These are phyloP conservation scores for Kuraishia borneana DNA, from an alignment of 805 yeast genomes.

Conservation along the genomic window DNA sequence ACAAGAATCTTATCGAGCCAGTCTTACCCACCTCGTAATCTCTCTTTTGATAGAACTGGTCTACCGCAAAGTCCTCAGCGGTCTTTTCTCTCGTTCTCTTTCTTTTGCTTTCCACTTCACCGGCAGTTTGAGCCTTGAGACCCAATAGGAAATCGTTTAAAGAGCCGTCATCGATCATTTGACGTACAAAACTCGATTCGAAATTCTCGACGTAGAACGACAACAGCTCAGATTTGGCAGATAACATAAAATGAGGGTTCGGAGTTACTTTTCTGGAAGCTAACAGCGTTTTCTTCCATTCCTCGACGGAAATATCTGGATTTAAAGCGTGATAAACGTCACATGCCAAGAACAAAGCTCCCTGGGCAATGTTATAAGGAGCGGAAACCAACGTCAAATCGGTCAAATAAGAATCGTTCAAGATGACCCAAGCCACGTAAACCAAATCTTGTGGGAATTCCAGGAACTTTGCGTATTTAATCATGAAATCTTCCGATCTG, in stretches of 20 bases:
- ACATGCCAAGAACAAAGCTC: conserved; percentile 46
- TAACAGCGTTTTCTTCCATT: background rate
- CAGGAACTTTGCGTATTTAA: conserved; percentile 46
- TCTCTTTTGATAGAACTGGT: conserved; percentile 16
- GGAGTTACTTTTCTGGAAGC: conserved; percentile 2
- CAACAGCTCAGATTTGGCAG: conserved; percentile 11
- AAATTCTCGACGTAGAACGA: conserved; percentile 19
- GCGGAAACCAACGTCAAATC: conserved; percentile 62
- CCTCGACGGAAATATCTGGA: background rate
- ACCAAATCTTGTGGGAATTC: conserved; percentile 34
- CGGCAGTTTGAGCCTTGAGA: conserved; percentile 1
- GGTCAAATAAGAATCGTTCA: conserved; percentile 64
- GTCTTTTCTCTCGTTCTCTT: background rate
- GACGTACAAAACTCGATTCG: conserved; percentile 11
- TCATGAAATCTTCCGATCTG: conserved; percentile 53
- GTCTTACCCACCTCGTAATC: conserved; percentile 18
- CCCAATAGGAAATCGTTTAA: conserved; percentile 2
- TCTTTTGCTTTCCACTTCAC: background rate
- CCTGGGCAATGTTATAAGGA: conserved; percentile 65
- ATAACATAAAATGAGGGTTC: conserved; percentile 1
- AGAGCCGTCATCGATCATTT: background rate
- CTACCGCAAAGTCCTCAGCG: conserved; percentile 6
- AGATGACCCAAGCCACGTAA: conserved; percentile 59
- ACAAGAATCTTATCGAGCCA: conserved; percentile 21
- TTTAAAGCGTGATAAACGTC: conserved; percentile 14